phyloP scores from a whole-genome alignment of 371 early-diverging fungal genomes.

The Mucor circinelloides region DNA sequence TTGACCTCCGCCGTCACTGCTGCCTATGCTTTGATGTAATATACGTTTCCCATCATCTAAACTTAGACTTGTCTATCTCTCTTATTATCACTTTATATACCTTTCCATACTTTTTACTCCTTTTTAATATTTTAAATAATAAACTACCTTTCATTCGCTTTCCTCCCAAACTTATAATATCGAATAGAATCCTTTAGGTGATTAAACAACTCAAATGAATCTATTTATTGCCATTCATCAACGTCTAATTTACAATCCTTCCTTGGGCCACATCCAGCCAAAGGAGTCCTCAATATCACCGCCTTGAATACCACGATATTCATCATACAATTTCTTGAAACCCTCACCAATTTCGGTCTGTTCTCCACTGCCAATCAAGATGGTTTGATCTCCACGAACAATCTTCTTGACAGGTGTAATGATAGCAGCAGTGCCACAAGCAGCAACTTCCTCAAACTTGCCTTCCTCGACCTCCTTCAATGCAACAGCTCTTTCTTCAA shows the following conservation, averaged over 20 bases:
- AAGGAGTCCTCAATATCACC: constrained; percentile 64
- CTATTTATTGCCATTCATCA: neutral
- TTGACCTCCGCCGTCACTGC: constrained; percentile 5
- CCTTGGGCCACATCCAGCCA: constrained; percentile 77
- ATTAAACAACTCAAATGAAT: neutral
- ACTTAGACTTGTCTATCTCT: no score
- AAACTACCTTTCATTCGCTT: no score
- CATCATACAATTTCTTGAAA: constrained; percentile 59
- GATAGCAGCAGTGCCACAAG: constrained; percentile 79
- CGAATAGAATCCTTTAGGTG: no score
- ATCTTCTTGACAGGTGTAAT: constrained; percentile 78
- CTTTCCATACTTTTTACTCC: no score
- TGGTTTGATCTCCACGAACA: constrained; percentile 55
- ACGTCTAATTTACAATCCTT: constrained; percentile 54
- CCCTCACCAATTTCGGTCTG: constrained; percentile 55
- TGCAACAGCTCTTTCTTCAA: constrained; percentile 59
- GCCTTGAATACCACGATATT: constrained; percentile 70
- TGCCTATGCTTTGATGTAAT: constrained; percentile 6
- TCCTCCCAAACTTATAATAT: no score
- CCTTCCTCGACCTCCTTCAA: constrained; percentile 65
- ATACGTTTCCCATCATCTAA: no score
- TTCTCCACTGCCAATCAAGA: constrained; percentile 39
- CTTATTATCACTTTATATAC: no score
- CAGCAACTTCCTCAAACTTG: constrained; percentile 72
- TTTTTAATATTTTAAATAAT: no score